Percentiles rank a stretch among this genome's conserved stretches.
These are phyloP conservation scores for Bruguiera hainesii DNA, from an alignment of 441 rosid species.

Conservation along the genomic window DNA sequence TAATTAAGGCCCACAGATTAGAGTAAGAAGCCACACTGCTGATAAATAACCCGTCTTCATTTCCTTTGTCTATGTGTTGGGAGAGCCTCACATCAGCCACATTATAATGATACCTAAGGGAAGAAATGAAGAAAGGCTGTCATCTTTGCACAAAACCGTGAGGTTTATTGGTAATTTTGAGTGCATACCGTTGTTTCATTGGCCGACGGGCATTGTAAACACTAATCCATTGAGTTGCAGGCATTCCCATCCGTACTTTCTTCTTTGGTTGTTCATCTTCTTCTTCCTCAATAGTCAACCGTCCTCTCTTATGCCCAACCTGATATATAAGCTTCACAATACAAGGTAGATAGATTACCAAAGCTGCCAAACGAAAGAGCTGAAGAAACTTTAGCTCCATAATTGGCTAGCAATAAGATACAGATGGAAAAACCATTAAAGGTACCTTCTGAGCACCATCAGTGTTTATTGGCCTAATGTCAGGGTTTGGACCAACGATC, in stretches of 20 bases:
- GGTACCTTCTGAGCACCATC: slow-evolving; percentile 95
- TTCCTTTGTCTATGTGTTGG: slow-evolving; percentile 85
- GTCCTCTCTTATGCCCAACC: slow-evolving; percentile 94
- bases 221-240: slow-evolving; percentile 96
- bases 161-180: slow-evolving; percentile 14
- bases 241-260: slow-evolving; percentile 93
- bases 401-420: slow-evolving; percentile 11
- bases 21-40: slow-evolving; percentile 84
- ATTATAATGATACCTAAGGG: slow-evolving; percentile 80
- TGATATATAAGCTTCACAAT: slow-evolving; percentile 67
- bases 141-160: slow-evolving; percentile 5
- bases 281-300: slow-evolving; percentile 79
- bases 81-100: slow-evolving; percentile 72
- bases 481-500: slow-evolving; percentile 76
- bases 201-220: slow-evolving; percentile 89
- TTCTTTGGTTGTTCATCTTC: slow-evolving; percentile 91
- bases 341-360: slow-evolving; percentile 21
- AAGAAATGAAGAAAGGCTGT: slow-evolving; percentile 15
- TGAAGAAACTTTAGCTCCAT: neutral
- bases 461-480: slow-evolving; percentile 85
- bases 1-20: slow-evolving; percentile 87
- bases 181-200: slow-evolving; percentile 80
- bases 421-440: slow-evolving; percentile 15
- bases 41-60: slow-evolving; percentile 80
- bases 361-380: slow-evolving; percentile 1